Conservation (phyloP, 345 rosid species). For the Fremontodendron californicum region DNA sequence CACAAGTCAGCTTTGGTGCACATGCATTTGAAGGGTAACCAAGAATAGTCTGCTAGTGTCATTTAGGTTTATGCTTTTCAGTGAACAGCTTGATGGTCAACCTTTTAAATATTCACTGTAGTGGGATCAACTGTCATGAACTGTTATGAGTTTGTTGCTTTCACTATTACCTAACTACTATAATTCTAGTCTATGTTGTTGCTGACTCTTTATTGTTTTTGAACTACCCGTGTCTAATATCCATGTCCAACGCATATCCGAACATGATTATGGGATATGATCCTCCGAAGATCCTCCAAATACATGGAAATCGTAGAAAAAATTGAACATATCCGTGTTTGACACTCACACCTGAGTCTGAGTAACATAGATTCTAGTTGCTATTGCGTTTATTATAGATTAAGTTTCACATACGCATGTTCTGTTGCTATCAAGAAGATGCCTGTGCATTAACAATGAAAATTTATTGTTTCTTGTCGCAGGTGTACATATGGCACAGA, state of each 20-base stretch:
- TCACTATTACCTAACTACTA: background rate
- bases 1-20: background rate
- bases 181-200: too few species aligned
- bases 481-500: constrained; percentile 77
- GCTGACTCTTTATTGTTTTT: too few species aligned
- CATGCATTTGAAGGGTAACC: background rate
- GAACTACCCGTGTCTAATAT: too few species aligned
- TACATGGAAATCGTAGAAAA: too few species aligned
- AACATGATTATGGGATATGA: too few species aligned
- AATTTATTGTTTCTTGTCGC: constrained; percentile 7
- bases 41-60: background rate
- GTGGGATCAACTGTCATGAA: background rate
- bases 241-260: too few species aligned
- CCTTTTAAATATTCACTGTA: background rate
- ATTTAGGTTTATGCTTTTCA: background rate
- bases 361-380: too few species aligned
- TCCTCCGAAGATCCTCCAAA: too few species aligned
- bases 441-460: background rate
- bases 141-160: background rate
- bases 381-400: background rate
- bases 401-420: background rate
- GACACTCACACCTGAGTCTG: too few species aligned
- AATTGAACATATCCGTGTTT: too few species aligned
- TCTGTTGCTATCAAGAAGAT: background rate
- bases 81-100: background rate